These are phyloP conservation scores for Exophiala calicioides DNA, from an alignment of 2,329 filamentous ascomycete genomes.

Conservation along the genomic window DNA sequence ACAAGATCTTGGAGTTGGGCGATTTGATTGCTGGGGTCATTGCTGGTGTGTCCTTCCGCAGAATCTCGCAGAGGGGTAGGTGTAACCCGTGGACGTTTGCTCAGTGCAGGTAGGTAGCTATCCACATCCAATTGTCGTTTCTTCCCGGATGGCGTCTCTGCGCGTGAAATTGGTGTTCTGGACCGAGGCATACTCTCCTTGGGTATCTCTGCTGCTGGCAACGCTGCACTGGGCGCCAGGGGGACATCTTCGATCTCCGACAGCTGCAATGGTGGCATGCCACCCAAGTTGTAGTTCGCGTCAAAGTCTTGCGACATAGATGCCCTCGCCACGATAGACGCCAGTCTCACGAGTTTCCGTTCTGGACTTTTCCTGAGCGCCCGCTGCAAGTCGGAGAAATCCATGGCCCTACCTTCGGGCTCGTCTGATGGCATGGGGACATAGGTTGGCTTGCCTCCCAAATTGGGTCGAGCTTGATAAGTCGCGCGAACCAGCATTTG, in stretches of 20 bases:
- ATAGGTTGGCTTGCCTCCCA: conserved; percentile 27
- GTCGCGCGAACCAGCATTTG: conserved; percentile 29
- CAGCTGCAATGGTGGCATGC: conserved; percentile 42
- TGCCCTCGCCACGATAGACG: conserved; percentile 18
- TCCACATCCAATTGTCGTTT: conserved; percentile 36
- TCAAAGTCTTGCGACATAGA: conserved; percentile 41
- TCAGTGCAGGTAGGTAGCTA: conserved; percentile 22
- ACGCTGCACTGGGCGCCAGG: conserved; percentile 15
- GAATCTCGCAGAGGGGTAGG: conserved; percentile 43
- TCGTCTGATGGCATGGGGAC: conserved; percentile 26
- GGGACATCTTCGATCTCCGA: conserved; percentile 34
- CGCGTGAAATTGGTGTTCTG: conserved; percentile 28
- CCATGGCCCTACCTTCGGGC: conserved; percentile 26
- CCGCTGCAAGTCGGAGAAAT: conserved; percentile 37
- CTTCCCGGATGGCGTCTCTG: conserved; percentile 31
- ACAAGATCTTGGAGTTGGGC: conserved; percentile 34
- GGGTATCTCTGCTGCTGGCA: conserved; percentile 24
- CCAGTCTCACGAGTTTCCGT: conserved; percentile 22
- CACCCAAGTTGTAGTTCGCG: conserved; percentile 41
- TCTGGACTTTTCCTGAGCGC: conserved; percentile 34
- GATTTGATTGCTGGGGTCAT: conserved; percentile 30
- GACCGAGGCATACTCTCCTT: conserved; percentile 19
- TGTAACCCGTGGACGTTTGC: conserved; percentile 44
- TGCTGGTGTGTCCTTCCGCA: conserved; percentile 24
- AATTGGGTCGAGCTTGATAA: conserved; percentile 25